Base-by-base conservation (phyloP, 2,329 filamentous ascomycete species). In the Penicillium sp. region DNA sequence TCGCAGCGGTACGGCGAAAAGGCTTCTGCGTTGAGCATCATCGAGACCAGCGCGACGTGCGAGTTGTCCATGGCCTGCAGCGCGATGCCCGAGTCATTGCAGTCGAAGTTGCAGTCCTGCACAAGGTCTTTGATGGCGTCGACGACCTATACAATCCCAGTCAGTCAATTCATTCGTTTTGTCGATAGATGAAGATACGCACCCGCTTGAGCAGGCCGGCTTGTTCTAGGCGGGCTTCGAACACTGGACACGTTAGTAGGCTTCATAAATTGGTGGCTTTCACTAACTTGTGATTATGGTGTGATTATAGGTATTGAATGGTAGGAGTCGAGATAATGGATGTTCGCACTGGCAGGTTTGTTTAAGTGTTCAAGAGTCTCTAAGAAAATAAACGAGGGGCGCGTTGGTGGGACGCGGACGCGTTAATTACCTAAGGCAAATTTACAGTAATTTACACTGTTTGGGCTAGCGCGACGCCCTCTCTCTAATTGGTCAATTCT, bases 21-120 rank as follows among this genome's bases (percentile, higher is more conserved):
- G 65, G 86, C 87, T 74, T 97, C 94, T 60, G 93, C 89, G 80
- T 94, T 94, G 74, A 99, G 89, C 83, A 96, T 87, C 94, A 99
- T 99, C 64, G 94, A 97, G 54, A 99, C 94, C 55, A 99, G 90
- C 61, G 94, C 94, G 68, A 99, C 94, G 79, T 99, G 94, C 51
- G 92, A 97, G 85, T 97, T 99, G 82, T 99, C 94, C 95, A 99
- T 99, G 70, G 94, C 94, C 79, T 99, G 94, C 56, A 99, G 89
- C 52, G 93, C 92, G 70, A 99, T 94, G 61, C 94, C 94, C 55
- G 91, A 93, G 83, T 99, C 95, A 88, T 97, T 99, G 88, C 95
- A 99, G 83, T 99, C 94, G 80, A 99, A 99, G 80, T 99, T 99
- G 87, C 94, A 99, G 80, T 99, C 94, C 78, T 97, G 94, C 54